Evolutionary conservation across 768 basidiomycete species (phyloP), one percentile per base, ranked within the genome.

Genomic region (Kwoniella mangroviensis): DNA sequence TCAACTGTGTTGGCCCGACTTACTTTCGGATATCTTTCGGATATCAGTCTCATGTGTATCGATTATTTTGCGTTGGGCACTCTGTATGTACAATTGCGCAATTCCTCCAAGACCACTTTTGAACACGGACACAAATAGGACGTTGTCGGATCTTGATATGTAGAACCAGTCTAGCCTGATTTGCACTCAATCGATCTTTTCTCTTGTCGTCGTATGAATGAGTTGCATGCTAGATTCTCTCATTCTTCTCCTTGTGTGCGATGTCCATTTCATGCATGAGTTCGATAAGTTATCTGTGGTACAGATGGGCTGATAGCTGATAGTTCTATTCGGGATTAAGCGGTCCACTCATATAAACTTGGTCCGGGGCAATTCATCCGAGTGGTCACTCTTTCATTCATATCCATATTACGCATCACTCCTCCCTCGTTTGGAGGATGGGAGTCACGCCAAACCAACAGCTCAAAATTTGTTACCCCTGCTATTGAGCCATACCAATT

Each of bases 291-390:
- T n/a, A n/a, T n/a, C n/a, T n/a, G n/a, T 26, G 26, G 26, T 26
- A 26, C 26, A 26, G 34, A 34, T 4, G 6, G 34, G 34, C 6
- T 34, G 6, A 7, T 7, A 34, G 34, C 15, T 49, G n/a, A n/a
- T n/a, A n/a, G n/a, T n/a, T n/a, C n/a, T 15, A 19, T 49, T 60
- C 58, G 58, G 58, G 12, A 42, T 60, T 60, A 60, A 60, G 41
- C 58, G 58, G 58, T 45, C 41, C 26, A 17, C 58, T 7, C 22
- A 17, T 21, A 54, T 12, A 54, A 24, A 22, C 5, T 21, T 24
- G 21, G 1, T 60, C 40, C 58, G 58, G 58, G 58, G 58, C 34
- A 21, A 28, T 15, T 43, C 6, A 42, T 19, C 34, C 19, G 41
- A 28, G 34, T 40, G 13, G 41, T 34, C 40, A n/a, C n/a, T n/a